Evolutionary conservation across 805 yeast genomes (phyloP).

Genomic region (Candida khao-thaluensis): DNA sequence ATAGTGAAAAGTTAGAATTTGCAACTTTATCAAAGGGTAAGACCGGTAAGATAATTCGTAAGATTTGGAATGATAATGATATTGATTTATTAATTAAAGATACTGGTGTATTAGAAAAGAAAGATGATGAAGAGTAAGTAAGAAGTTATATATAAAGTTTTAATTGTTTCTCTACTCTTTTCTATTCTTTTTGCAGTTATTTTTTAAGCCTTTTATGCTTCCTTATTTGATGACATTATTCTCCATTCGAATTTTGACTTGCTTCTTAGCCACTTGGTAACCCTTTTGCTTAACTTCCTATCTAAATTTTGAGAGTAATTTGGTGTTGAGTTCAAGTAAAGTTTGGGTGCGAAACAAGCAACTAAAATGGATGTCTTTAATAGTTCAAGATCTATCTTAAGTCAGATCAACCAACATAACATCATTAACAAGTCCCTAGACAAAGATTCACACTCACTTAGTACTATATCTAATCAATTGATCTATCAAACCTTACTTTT

Average conservation of each 20-base stretch:
- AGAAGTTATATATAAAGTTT: no score
- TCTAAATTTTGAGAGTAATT: no score
- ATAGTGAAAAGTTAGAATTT: conserved; percentile 89
- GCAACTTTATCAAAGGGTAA: conserved; percentile 61
- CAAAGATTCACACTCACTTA: conserved; percentile 2
- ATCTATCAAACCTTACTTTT: conserved; percentile 34
- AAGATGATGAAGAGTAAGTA: conserved; percentile 26
- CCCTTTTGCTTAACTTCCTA: no score
- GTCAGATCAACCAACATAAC: conserved; percentile 30
- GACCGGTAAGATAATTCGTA: conserved; percentile 56
- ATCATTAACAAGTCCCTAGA: conserved; percentile 9
- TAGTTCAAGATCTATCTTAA: conserved; percentile 10
- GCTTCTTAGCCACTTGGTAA: no score
- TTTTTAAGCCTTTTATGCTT: no score
- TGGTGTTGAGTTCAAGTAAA: no score
- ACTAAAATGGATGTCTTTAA: conserved; percentile 16
- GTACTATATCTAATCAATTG: conserved; percentile 28
- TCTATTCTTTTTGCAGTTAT: no score
- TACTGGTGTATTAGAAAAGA: conserved; percentile 60
- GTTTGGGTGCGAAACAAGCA: conserved; percentile 8
- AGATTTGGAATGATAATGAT: conserved; percentile 78
- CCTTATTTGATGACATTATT: no score
- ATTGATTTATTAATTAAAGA: conserved; percentile 72
- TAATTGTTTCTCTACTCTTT: no score
- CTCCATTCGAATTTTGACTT: no score